Conservation (phyloP, 1,284 basidiomycete genomes). For the Moesziomyces globuligerus region DNA sequence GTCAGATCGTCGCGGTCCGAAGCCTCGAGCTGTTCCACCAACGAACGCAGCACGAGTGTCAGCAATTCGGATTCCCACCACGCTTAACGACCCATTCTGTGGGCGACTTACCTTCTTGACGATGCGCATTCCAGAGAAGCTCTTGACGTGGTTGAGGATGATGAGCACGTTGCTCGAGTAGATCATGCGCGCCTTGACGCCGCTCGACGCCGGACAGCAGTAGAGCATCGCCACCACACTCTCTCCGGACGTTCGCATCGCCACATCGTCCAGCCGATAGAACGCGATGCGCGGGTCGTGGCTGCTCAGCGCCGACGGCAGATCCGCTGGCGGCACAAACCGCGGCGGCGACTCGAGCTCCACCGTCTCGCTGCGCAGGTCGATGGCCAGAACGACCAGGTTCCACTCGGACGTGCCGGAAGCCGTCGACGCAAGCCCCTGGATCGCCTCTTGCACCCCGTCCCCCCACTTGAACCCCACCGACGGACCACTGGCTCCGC, state of each 20-base stretch:
- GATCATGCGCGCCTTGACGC: conserved; percentile 55
- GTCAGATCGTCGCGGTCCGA: conserved; percentile 36
- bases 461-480: conserved; percentile 43
- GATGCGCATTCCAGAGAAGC: conserved; percentile 46
- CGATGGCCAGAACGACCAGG: conserved; percentile 49
- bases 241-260: conserved; percentile 25
- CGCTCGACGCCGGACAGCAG: conserved; percentile 51
- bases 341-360: conserved; percentile 44
- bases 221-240: conserved; percentile 57
- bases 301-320: conserved; percentile 17
- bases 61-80: not conserved
- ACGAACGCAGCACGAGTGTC: not conserved
- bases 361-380: conserved; percentile 43
- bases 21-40: conserved; percentile 26
- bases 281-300: conserved; percentile 52
- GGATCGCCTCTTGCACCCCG: conserved; percentile 45
- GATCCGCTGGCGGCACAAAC: conserved; percentile 41
- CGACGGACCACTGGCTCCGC: conserved; percentile 19
- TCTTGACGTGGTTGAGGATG: conserved; percentile 44
- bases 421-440: conserved; percentile 36
- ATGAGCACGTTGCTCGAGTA: conserved; percentile 54
- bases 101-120: conserved; percentile 46
- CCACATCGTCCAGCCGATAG: conserved; percentile 41
- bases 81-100: too few relatives aligned
- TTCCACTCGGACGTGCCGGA: conserved; percentile 56